These are phyloP conservation scores for Hypoxylon rickii DNA, from an alignment of 495 filamentous ascomycete species.

Conservation along the genomic window DNA sequence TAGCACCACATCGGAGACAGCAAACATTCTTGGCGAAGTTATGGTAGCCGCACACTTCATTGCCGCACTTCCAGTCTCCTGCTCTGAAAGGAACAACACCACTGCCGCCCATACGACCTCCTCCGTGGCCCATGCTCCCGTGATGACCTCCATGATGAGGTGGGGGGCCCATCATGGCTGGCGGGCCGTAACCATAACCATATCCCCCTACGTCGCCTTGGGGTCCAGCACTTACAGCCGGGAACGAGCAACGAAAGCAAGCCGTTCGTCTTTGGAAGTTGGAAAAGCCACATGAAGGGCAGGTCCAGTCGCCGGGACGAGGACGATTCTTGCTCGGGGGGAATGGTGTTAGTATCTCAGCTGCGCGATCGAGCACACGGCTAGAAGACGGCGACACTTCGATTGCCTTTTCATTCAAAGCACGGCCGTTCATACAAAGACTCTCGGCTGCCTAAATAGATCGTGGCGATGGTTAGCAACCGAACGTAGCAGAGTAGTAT, in stretches of 20 bases:
- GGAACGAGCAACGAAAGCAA: conserved; percentile 98
- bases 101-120: conserved; percentile 71
- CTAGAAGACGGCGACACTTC: conserved; percentile 97
- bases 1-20: conserved; percentile 93
- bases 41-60: conserved; percentile 97
- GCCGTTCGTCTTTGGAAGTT: conserved; percentile 98
- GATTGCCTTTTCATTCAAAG: conserved; percentile 97
- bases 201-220: conserved; percentile 80
- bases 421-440: conserved; percentile 98
- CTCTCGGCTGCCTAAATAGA: conserved; percentile 87
- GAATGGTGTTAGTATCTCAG: conserved; percentile 94
- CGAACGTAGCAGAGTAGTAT: background rate
- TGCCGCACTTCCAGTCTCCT: conserved; percentile 98
- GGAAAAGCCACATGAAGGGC: conserved; percentile 88
- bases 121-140: conserved; percentile 74
- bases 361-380: conserved; percentile 90
- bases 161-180: conserved; percentile 75
- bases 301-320: conserved; percentile 97
- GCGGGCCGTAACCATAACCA: conserved; percentile 70
- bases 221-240: conserved; percentile 80
- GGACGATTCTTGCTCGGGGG: conserved; percentile 98
- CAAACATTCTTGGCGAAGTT: conserved; percentile 99
- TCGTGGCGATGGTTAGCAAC: too few relatives aligned
- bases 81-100: conserved; percentile 96
- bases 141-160: conserved; percentile 80